Percentiles rank a stretch among this genome's conserved stretches.
phyloP scores from a whole-genome alignment of 768 basidiomycete species.

The Xerocomellus amylosporus region DNA sequence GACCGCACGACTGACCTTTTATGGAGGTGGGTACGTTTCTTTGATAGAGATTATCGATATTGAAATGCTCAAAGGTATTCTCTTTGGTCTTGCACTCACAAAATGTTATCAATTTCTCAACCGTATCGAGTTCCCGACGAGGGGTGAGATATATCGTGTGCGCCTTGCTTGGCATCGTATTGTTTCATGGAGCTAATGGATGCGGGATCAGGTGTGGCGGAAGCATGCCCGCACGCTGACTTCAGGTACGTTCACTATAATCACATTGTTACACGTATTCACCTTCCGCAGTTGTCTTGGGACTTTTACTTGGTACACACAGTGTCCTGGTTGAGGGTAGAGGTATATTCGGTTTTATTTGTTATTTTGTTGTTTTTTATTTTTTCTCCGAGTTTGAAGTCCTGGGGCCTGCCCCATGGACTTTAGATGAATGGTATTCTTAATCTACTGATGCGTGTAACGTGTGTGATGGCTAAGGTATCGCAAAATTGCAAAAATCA shows the following conservation, averaged over 20 bases:
- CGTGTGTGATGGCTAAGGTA: too few species aligned
- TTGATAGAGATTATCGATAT: neutral
- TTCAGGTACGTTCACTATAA: constrained; percentile 43
- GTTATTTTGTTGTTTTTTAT: too few species aligned
- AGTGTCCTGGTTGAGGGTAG: constrained; percentile 61
- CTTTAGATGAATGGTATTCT: too few species aligned
- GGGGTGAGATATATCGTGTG: constrained; percentile 61
- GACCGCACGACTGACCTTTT: constrained; percentile 64
- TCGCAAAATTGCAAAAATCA: too few species aligned
- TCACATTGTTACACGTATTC: constrained; percentile 10
- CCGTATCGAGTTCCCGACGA: constrained; percentile 64
- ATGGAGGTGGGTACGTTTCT: constrained; percentile 34
- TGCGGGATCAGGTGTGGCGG: constrained; percentile 58
- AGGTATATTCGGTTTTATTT: too few species aligned
- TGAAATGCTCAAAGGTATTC: constrained; percentile 14
- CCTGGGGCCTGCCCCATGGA: too few species aligned
- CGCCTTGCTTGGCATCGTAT: constrained; percentile 16
- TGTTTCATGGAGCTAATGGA: neutral
- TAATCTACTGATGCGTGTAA: too few species aligned
- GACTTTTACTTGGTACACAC: constrained; percentile 69
- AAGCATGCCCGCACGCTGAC: constrained; percentile 73
- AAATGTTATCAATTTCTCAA: constrained; percentile 79
- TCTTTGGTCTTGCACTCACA: constrained; percentile 81
- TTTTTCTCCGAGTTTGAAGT: too few species aligned
- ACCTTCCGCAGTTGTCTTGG: constrained; percentile 38